phyloP scores from a whole-genome alignment of 148 eudicot genomes.

The Mesembryanthemum crystallinum region DNA sequence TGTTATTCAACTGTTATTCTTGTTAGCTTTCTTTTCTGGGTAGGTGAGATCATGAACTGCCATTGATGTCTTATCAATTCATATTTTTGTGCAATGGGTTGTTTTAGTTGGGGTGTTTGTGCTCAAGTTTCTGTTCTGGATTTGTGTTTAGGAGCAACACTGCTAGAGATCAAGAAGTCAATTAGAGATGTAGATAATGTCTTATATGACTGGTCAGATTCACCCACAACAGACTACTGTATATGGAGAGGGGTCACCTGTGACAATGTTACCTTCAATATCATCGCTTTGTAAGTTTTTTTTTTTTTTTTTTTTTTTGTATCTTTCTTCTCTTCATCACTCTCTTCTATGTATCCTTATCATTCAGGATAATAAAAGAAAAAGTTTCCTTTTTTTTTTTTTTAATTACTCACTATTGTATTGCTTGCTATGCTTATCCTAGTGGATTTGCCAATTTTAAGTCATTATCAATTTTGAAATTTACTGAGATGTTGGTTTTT shows the following conservation, averaged over 20 bases:
- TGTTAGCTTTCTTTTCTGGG: slow-evolving; percentile 14
- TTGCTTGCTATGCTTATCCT: neutral
- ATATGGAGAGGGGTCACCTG: slow-evolving; percentile 90
- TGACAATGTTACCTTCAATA: slow-evolving; percentile 83
- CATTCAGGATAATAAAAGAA: neutral
- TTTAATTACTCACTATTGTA: no score
- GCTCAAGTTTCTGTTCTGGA: slow-evolving; percentile 8
- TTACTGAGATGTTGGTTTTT: slow-evolving; percentile 9
- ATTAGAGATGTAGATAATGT: slow-evolving; percentile 93
- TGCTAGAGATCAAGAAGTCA: slow-evolving; percentile 93
- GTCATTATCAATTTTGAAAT: neutral
- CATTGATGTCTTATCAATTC: slow-evolving; percentile 28
- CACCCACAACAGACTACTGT: slow-evolving; percentile 85
- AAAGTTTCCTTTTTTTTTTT: neutral
- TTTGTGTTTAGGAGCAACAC: slow-evolving; percentile 48
- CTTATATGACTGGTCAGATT: slow-evolving; percentile 91
- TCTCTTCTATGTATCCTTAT: neutral
- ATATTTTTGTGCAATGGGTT: neutral
- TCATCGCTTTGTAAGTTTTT: slow-evolving; percentile 66
- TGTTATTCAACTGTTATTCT: slow-evolving; percentile 2
- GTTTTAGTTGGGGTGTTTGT: neutral
- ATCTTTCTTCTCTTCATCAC: neutral
- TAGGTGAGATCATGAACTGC: slow-evolving; percentile 25
- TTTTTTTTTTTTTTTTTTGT: no score
- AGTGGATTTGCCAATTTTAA: neutral